These are phyloP conservation scores for Excoecaria cochinchinensis DNA, from an alignment of 345 rosid genomes.

Conservation along the genomic window DNA sequence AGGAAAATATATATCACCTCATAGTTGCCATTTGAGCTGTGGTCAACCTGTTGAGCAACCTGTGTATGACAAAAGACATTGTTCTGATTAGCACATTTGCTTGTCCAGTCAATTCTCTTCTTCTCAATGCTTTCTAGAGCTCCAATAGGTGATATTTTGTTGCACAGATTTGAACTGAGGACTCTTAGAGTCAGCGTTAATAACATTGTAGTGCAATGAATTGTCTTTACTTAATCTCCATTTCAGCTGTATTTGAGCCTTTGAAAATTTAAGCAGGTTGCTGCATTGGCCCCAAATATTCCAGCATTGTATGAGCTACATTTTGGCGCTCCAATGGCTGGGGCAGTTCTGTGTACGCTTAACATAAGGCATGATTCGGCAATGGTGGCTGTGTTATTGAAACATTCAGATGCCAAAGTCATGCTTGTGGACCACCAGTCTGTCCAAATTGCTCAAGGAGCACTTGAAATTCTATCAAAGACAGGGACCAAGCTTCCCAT, in stretches of 20 bases:
- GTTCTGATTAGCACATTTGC: not conserved
- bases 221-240: not conserved
- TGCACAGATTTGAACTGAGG: not conserved
- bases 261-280: conserved; percentile 45
- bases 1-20: not conserved
- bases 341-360: conserved; percentile 57
- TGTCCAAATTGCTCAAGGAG: conserved; percentile 42
- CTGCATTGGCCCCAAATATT: conserved; percentile 55
- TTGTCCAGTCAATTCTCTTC: not conserved
- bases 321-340: conserved; percentile 68
- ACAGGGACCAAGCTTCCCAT: conserved; percentile 35
- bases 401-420: conserved; percentile 55
- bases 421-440: conserved; percentile 53
- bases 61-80: not conserved
- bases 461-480: conserved; percentile 45
- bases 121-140: not conserved
- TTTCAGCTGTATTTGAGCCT: not conserved
- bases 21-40: not conserved
- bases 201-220: not conserved
- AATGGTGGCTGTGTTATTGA: conserved; percentile 44
- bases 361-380: conserved; percentile 55
- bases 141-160: not conserved
- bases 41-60: not conserved
- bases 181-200: not conserved
- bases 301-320: conserved; percentile 66